Base-by-base conservation (phyloP, 768 basidiomycete species). In the Mycena filopes region DNA sequence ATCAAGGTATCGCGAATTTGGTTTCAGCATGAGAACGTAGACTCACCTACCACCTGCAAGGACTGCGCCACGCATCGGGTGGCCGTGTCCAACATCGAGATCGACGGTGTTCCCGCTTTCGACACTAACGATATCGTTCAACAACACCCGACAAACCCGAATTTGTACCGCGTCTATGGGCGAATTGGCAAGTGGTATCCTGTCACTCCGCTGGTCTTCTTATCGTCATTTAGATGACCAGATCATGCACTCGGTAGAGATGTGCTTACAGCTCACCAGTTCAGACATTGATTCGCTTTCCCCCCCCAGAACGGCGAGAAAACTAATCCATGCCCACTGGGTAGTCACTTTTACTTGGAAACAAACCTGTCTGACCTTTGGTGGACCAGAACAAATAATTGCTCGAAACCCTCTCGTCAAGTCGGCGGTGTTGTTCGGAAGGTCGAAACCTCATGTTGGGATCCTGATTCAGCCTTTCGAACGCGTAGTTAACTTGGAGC, bases 91-190 rank as follows among this genome's bases (percentile, higher is more conserved):
- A 55, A 62, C 38, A 54, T 12, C n/a, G 60, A 54, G 45, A 20
- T 62, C 3, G 53, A 62, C 26, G 60, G 60, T 23, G 38, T 48
- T 5, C 60, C n/a, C 9, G 60, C 60, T 16, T 47, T 7, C 8
- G 60, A 62, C 40, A 62, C 51, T 5, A 47, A 21, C 1, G 60
- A 62, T 25, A 54, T 62, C 43, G 36, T 62, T 6, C 60, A 62
- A 25, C 51, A 45, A 1, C 51, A 55, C 33, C 51, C 60, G 15
- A 54, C 43, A 16, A 41, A 28, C 26, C 33, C 60, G 53, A 28
- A 25, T 6, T 18, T 62, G 23, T 62, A 62, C 23, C 46, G 36
- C 15, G 11, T 48, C 5, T 62, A 62, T 55, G 60, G 51, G 31
- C 60, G 60, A 6, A n/a, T 47, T 62, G 60, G 60, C 40, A n/a